phyloP scores from a whole-genome alignment of 2,329 filamentous ascomycete species.

The Didymella keratinophila region DNA sequence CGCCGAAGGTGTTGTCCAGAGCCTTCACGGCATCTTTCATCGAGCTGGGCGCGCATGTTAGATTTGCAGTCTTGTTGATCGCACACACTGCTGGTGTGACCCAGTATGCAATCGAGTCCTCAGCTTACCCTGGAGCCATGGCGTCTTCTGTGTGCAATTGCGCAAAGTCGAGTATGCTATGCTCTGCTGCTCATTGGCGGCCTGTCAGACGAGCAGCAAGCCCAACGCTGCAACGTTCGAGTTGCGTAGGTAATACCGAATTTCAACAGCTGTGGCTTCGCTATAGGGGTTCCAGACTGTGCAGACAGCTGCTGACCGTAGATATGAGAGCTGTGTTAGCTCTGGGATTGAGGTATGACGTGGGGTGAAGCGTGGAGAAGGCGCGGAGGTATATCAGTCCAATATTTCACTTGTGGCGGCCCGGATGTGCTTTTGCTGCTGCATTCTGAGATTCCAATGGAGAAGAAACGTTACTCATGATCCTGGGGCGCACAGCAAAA shows the following conservation, averaged over 20 bases:
- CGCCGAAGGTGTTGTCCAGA: constrained; percentile 55
- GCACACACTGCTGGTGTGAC: not conserved
- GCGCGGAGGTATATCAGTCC: constrained; percentile 12
- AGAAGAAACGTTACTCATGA: constrained; percentile 12
- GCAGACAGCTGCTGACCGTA: not conserved
- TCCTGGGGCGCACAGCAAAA: constrained; percentile 14
- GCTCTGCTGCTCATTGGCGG: constrained; percentile 4
- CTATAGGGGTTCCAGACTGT: not conserved
- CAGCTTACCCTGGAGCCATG: constrained; percentile 21
- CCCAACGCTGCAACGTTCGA: not conserved
- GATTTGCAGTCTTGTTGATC: not conserved
- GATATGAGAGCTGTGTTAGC: constrained; percentile 7
- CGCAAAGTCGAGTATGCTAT: constrained; percentile 3
- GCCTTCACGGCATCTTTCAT: constrained; percentile 59
- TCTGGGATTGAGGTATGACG: constrained; percentile 13
- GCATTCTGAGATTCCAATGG: constrained; percentile 11
- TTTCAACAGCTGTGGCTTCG: not conserved
- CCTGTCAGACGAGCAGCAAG: constrained; percentile 6
- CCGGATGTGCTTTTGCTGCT: constrained; percentile 17
- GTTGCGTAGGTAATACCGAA: not conserved
- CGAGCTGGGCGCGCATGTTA: constrained; percentile 46
- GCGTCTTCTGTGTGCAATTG: constrained; percentile 1
- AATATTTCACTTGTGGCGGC: constrained; percentile 8
- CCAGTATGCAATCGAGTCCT: not conserved
- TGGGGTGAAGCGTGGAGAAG: constrained; percentile 23